A percentile compares a stretch with the other conserved stretches of the same genome.
These are phyloP conservation scores for Tricholomella constricta DNA, from an alignment of 768 basidiomycete species.

Conservation along the genomic window DNA sequence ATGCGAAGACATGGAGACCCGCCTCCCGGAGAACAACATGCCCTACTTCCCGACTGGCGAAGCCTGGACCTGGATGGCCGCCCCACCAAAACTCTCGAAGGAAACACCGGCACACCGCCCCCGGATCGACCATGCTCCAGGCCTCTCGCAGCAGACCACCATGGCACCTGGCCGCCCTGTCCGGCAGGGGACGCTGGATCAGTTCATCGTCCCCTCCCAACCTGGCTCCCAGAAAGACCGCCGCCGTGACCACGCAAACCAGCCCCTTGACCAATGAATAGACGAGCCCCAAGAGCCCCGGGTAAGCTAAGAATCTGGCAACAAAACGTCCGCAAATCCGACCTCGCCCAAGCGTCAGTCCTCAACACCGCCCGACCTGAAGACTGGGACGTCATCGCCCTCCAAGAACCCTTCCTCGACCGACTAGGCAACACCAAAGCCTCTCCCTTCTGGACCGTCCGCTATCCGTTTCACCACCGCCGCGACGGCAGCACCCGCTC, in stretches of 20 bases:
- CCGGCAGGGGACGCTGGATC: background rate
- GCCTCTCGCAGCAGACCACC: background rate
- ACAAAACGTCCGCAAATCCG: slow-evolving; percentile 29
- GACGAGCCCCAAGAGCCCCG: background rate
- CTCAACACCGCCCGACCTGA: slow-evolving; percentile 13
- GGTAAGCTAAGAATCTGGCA: slow-evolving; percentile 24
- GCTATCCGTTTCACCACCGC: background rate
- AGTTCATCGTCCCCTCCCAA: background rate
- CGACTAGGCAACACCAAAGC: slow-evolving; percentile 12
- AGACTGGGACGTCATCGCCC: slow-evolving; percentile 25
- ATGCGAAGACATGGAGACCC: background rate
- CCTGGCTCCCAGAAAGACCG: background rate
- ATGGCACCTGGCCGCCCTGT: background rate
- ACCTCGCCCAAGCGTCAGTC: slow-evolving; percentile 13
- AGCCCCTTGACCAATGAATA: background rate
- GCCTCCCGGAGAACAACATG: slow-evolving; percentile 9
- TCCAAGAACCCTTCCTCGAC: slow-evolving; percentile 35
- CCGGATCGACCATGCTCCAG: background rate
- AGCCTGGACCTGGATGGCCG: slow-evolving; percentile 2
- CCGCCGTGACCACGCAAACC: background rate
- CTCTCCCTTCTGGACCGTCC: slow-evolving; percentile 3
- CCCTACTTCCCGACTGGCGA: slow-evolving; percentile 10
- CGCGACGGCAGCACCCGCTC: background rate
- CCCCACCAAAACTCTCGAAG: slow-evolving; percentile 2
- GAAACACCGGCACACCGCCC: background rate